phyloP scores from a whole-genome alignment of 2,329 filamentous ascomycete species.

The Diaporthe destruens region DNA sequence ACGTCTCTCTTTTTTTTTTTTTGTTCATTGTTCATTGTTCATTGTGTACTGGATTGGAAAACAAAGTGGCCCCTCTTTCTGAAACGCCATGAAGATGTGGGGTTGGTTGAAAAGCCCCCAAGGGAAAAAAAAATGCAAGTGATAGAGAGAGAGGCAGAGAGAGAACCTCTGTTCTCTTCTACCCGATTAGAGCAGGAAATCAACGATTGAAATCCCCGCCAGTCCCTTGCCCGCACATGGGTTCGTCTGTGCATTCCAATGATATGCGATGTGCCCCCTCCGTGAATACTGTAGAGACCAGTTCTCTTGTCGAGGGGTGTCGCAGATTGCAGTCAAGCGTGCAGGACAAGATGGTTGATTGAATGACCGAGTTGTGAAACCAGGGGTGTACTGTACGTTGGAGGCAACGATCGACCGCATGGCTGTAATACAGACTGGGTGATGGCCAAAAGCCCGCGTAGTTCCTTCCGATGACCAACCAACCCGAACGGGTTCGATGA shows the following conservation, averaged over 20 bases:
- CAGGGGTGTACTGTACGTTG: constrained; percentile 7
- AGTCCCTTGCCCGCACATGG: not conserved
- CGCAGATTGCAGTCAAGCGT: not conserved
- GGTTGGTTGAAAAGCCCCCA: not conserved
- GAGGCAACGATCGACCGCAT: constrained; percentile 5
- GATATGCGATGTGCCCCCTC: too few species aligned
- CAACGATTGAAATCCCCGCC: not conserved
- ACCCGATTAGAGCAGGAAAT: not conserved
- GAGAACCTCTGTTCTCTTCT: not conserved
- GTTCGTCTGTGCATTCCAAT: not conserved
- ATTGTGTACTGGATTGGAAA: not conserved
- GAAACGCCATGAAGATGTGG: not conserved
- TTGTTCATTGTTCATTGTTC: not conserved
- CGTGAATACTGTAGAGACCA: not conserved
- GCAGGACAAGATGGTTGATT: not conserved
- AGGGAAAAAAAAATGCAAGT: not conserved
- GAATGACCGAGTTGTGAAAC: not conserved
- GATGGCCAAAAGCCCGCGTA: constrained; percentile 4
- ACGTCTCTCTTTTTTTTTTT: not conserved
- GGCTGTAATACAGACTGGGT: not conserved
- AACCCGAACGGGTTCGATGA: not conserved
- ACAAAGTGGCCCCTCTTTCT: not conserved
- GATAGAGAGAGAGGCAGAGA: not conserved
- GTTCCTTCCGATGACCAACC: not conserved
- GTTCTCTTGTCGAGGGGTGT: not conserved